A percentile compares a stretch with the other conserved stretches of the same genome.
phyloP scores from a whole-genome alignment of 192 early-diverging fungal genomes.

The Globomyces pollinis-pini region DNA sequence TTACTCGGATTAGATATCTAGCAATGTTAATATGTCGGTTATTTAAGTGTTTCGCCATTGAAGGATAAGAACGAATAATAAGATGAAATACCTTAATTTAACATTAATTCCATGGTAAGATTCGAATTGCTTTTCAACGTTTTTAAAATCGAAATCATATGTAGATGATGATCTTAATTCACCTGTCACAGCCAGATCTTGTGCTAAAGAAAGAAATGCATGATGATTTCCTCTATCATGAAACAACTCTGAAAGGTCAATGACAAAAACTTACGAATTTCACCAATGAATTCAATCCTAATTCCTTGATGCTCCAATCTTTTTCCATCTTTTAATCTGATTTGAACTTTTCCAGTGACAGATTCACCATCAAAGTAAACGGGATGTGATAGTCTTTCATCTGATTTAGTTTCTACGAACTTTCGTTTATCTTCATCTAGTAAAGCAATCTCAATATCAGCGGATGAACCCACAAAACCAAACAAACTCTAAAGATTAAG shows the following conservation, averaged over 20 bases:
- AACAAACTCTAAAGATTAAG: slow-evolving; percentile 30
- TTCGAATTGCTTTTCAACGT: slow-evolving; percentile 99
- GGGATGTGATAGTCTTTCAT: slow-evolving; percentile 84
- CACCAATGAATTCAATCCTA: slow-evolving; percentile 97
- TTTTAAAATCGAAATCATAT: slow-evolving; percentile 97
- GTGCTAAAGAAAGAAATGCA: slow-evolving; percentile 87
- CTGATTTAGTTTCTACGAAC: slow-evolving; percentile 85
- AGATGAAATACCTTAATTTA: slow-evolving; percentile 73
- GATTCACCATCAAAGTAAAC: slow-evolving; percentile 95
- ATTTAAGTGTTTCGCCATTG: too few species aligned
- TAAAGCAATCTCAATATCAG: slow-evolving; percentile 83
- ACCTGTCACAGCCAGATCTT: slow-evolving; percentile 91
- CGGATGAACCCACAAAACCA: slow-evolving; percentile 43
- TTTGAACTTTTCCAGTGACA: slow-evolving; percentile 79
- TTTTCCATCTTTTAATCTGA: slow-evolving; percentile 81
- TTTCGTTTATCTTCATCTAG: slow-evolving; percentile 83
- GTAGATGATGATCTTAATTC: slow-evolving; percentile 72
- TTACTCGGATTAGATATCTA: slow-evolving; percentile 92
- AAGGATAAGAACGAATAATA: neutral
- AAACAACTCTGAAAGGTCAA: slow-evolving; percentile 84
- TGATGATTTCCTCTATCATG: slow-evolving; percentile 92
- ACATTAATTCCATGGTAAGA: slow-evolving; percentile 98
- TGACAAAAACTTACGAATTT: slow-evolving; percentile 62
- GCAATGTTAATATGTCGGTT: too few species aligned
- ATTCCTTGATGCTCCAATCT: slow-evolving; percentile 96